Conservation (phyloP, 306 rosid genomes). For the Trifolium fragiferum region DNA sequence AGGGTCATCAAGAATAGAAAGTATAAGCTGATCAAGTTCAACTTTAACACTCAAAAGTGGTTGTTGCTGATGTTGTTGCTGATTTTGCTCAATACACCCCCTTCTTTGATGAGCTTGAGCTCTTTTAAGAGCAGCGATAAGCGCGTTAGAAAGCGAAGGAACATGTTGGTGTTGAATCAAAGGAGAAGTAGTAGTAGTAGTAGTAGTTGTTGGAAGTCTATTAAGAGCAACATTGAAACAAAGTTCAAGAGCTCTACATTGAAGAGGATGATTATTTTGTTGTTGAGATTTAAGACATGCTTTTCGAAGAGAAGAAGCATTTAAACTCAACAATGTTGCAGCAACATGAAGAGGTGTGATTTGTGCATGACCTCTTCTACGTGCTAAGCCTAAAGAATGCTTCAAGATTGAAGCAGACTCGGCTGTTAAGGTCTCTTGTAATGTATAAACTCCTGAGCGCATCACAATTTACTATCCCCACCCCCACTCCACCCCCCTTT, state of each 20-base stretch:
- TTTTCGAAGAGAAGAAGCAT: constrained; percentile 56
- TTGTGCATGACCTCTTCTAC: constrained; percentile 94
- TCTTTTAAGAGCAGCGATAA: constrained; percentile 88
- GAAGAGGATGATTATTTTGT: constrained; percentile 67
- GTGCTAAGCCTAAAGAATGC: constrained; percentile 84
- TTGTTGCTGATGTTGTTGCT: constrained; percentile 80
- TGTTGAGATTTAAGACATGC: constrained; percentile 86
- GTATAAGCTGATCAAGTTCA: constrained; percentile 82
- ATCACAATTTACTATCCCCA: constrained; percentile 68
- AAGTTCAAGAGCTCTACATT: constrained; percentile 94
- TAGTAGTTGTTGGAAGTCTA: constrained; percentile 71
- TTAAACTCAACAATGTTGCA: constrained; percentile 66
- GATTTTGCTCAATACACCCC: constrained; percentile 91
- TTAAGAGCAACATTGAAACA: constrained; percentile 98
- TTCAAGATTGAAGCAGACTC: constrained; percentile 97
- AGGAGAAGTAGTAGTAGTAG: constrained; percentile 42
- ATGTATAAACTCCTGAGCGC: constrained; percentile 92
- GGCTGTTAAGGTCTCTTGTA: constrained; percentile 95
- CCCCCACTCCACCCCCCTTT: constrained; percentile 70
- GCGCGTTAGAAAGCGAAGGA: constrained; percentile 94
- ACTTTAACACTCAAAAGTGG: constrained; percentile 77
- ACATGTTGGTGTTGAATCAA: constrained; percentile 52
- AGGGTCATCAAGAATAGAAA: constrained; percentile 94
- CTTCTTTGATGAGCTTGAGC: constrained; percentile 98
- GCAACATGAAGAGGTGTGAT: constrained; percentile 95